Base-by-base conservation (phyloP, 768 basidiomycete genomes). In the Trametes cubensis region DNA sequence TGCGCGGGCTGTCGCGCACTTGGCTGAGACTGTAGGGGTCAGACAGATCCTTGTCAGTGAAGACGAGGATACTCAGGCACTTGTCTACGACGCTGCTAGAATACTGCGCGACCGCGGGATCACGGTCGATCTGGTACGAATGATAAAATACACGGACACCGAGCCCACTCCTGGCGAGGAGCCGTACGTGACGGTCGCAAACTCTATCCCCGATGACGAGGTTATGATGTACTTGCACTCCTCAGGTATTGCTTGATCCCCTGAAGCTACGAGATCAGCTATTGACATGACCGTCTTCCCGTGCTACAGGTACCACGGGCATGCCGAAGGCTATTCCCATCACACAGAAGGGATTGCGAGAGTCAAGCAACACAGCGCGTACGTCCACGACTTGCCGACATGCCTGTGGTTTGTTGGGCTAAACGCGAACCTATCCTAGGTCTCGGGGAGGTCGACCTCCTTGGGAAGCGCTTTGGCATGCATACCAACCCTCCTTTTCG, bases 1-100 rank as follows among this genome's bases (percentile, higher is more conserved):
- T 23, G 67, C 65, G 17, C 53, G 30, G 11, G 70, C 66, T 0
- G 60, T 74, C 4, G 75, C 76, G 1, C 68, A 76, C 40, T 70
- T 77, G 0, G 45, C 47, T 11, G 45, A 47, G 44, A 39, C 13
- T 28, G 38, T 20, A 6, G 55, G 45, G 1, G 20, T 17, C 14
- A 25, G 10, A 11, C 55, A 56, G 55, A 30, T 56, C 14, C 39
- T 47, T 34, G 55, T 20, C 11, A 56, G 55, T 34, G 34, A 13
- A 11, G 55, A 56, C 34, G 45, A n/a, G 2, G 55, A 20, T 13
- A 62, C 56, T 48, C 61, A 62, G 55, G 23, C 45, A 7, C 28
- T 62, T 1, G 48, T 48, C 6, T 21, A 20, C 21, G 48, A 49
- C 6, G 21, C 61, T 20, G 39, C 15, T 4, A 21, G n/a, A 17